Percentiles rank a stretch among this genome's conserved stretches.
Conservation (phyloP, 202 grass and related monocot genomes). For the Carex arenaria region DNA sequence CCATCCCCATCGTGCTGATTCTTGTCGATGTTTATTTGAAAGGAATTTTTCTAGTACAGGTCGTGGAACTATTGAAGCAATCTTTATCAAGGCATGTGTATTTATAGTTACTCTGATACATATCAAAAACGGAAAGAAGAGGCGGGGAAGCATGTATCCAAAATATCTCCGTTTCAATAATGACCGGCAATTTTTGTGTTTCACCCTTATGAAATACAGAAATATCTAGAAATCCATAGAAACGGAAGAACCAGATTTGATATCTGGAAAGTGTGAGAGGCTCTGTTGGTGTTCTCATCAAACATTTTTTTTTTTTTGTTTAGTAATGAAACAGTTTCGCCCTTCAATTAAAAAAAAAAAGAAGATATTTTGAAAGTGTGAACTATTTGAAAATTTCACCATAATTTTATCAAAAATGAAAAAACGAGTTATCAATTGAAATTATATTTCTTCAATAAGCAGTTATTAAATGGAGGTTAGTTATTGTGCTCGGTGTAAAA, state of each 20-base stretch:
- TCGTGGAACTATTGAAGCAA: neutral
- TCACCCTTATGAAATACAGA: neutral
- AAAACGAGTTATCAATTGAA: no score
- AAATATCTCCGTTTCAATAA: conserved; percentile 4
- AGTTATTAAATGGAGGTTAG: no score
- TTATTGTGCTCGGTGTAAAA: no score
- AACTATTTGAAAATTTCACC: no score
- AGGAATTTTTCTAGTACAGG: neutral
- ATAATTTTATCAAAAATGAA: no score
- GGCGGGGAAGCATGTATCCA: neutral
- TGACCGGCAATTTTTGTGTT: neutral
- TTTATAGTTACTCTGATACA: neutral
- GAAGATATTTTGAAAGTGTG: no score
- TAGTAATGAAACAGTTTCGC: no score
- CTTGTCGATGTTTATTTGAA: neutral
- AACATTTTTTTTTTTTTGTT: no score
- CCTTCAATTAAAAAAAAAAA: no score
- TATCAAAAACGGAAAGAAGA: neutral
- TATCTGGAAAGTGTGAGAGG: no score
- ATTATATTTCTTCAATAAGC: no score
- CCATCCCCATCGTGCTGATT: neutral
- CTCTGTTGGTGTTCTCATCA: no score
- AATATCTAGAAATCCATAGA: neutral
- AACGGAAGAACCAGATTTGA: neutral
- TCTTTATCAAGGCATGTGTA: neutral